Evolutionary conservation across 2,329 filamentous ascomycete species (phyloP), one percentile per base, ranked within the genome.

Genomic region (Juglanconis oblonga): DNA sequence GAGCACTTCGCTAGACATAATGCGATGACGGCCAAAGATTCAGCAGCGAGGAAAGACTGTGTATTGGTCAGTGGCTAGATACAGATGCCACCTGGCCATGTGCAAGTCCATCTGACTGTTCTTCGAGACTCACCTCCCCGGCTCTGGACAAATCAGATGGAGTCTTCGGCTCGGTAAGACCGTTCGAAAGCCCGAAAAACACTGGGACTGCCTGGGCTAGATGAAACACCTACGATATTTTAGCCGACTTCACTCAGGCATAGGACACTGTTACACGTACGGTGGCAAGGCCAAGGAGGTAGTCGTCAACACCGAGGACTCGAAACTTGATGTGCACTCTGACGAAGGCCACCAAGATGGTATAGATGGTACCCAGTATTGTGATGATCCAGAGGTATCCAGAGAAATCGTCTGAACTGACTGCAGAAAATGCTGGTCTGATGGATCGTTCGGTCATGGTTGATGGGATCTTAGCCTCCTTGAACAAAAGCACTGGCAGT

Each of bases 1-100:
- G 65, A 66, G 45, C 65, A 66, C 51, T 66, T 66, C 1, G 64
- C 55, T 2, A 66, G 55, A 7, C 55, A 29, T 11, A 66, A 17
- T 9, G 56, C 52, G 5, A 65, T 32, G 10, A 65, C 33, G 5
- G 49, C 51, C 4, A 64, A 33, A 3, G 63, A 13, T 4, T 62
- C 48, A 13, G 62, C 50, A 1, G 61, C 60, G 10, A 64, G 45
- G 24, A 59, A 58, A 4, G 53, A 55, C 38, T 42, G 10, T 11
- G 24, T 24, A 24, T 24, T 24, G 24, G 24, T 24, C 24, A 24
- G 24, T 24, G 24, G 2, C 24, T 24, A 24, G 24, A 24, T 24
- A 24, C 24, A 24, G 1, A 24, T 24, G 24, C 24, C 24, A 2
- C 24, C 24, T 24, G 24, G 24, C 24, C 24, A 24, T 24, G 24